Percentiles rank a stretch among this genome's conserved stretches.
phyloP scores from a whole-genome alignment of 148 eudicot species.

The Diospyros kaki region DNA sequence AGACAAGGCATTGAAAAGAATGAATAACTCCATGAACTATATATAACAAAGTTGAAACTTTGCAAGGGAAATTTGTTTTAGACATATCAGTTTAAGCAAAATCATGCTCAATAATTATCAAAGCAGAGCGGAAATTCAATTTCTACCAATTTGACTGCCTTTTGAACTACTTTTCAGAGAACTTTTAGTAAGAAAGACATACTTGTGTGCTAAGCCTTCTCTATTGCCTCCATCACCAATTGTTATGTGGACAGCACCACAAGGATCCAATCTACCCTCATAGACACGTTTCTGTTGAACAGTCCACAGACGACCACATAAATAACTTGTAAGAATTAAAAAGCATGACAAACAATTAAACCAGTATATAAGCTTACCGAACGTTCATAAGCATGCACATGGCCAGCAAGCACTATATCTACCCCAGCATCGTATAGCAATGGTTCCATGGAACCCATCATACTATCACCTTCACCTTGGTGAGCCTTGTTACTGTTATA shows the following conservation, averaged over 20 bases:
- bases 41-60: not conserved
- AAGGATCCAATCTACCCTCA: conserved; percentile 58
- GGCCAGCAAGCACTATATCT: conserved; percentile 83
- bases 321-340: not conserved
- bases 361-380: conserved; percentile 41
- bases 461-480: conserved; percentile 85
- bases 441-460: conserved; percentile 87
- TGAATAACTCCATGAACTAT: not conserved
- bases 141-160: not conserved
- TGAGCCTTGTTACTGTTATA: conserved; percentile 91
- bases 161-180: not conserved
- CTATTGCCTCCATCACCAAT: conserved; percentile 96
- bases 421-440: conserved; percentile 89
- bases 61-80: not conserved
- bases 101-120: not conserved
- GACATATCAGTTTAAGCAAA: no score
- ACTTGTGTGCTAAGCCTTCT: conserved; percentile 88
- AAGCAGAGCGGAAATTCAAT: conserved; percentile 3
- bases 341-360: not conserved
- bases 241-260: conserved; percentile 94
- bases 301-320: conserved; percentile 13
- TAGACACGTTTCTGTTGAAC: conserved; percentile 61
- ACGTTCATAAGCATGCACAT: conserved; percentile 97
- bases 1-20: not conserved
- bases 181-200: conserved; percentile 16